Conservation (phyloP, 148 eudicot genomes). For the Arctostaphylos glauca region DNA sequence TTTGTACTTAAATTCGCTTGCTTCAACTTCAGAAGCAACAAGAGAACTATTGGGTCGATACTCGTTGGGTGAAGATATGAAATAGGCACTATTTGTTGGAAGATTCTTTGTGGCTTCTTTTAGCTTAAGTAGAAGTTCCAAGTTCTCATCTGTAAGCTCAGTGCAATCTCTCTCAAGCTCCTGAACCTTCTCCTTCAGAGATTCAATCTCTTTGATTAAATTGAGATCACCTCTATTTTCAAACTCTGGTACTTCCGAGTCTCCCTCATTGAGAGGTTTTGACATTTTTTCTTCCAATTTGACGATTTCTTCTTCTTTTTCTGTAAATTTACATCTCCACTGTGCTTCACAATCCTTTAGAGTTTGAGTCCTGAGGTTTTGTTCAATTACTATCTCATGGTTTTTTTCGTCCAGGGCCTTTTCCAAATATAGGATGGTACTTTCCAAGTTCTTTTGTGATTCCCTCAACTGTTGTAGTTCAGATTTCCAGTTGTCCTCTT, state of each 20-base stretch:
- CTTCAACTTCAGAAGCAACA: slow-evolving; percentile 22
- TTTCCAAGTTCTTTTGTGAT: slow-evolving; percentile 38
- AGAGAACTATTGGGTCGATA: slow-evolving; percentile 12
- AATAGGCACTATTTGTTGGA: slow-evolving; percentile 18
- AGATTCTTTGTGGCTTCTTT: slow-evolving; percentile 28
- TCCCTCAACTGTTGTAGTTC: slow-evolving; percentile 33
- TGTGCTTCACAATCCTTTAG: slow-evolving; percentile 37
- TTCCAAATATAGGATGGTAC: slow-evolving; percentile 35
- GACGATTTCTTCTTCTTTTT: slow-evolving; percentile 41
- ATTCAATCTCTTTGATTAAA: slow-evolving; percentile 29
- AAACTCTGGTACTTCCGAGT: slow-evolving; percentile 18
- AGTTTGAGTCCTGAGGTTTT: slow-evolving; percentile 28
- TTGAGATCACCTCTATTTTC: slow-evolving; percentile 17
- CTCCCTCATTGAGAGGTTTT: slow-evolving; percentile 19
- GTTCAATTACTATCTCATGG: slow-evolving; percentile 38
- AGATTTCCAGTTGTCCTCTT: slow-evolving; percentile 18
- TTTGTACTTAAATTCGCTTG: slow-evolving; percentile 23
- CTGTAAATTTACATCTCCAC: slow-evolving; percentile 35
- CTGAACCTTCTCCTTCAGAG: slow-evolving; percentile 38
- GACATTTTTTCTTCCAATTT: slow-evolving; percentile 36
- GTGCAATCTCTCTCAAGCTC: slow-evolving; percentile 54
- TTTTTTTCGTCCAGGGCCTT: slow-evolving; percentile 34
- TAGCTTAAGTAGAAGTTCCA: slow-evolving; percentile 46
- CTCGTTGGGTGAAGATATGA: slow-evolving; percentile 17
- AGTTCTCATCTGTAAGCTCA: slow-evolving; percentile 58